A percentile compares a stretch with the other conserved stretches of the same genome.
These are phyloP conservation scores for Candida fluviatilis DNA, from an alignment of 805 yeast species.

Conservation along the genomic window DNA sequence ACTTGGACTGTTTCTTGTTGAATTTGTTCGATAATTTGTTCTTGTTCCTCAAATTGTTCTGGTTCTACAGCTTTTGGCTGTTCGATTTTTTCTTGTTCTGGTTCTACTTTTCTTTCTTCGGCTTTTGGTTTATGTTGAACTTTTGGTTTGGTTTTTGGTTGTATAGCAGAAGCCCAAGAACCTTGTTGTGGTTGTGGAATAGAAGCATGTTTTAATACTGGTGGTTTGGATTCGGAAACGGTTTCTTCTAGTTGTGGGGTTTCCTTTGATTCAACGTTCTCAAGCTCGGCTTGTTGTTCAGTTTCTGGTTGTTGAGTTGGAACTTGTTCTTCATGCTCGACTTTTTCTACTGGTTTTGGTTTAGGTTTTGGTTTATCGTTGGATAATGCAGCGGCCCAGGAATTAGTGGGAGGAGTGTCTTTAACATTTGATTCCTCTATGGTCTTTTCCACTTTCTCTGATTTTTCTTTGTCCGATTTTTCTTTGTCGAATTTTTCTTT, in stretches of 20 bases:
- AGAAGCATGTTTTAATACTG: constrained; percentile 34
- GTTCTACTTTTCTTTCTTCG: constrained; percentile 21
- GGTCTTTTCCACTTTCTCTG: background rate
- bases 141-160: constrained; percentile 46
- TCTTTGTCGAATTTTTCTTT: constrained; percentile 1
- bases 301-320: constrained; percentile 8
- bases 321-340: constrained; percentile 7
- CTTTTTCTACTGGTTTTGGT: constrained; percentile 17
- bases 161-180: constrained; percentile 71
- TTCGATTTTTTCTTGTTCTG: constrained; percentile 55
- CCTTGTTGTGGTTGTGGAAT: constrained; percentile 45
- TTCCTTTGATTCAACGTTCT: constrained; percentile 5
- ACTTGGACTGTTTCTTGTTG: constrained; percentile 21
- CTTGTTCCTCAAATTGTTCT: constrained; percentile 16
- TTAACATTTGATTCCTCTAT: background rate
- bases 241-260: constrained; percentile 4
- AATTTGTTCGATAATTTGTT: constrained; percentile 20
- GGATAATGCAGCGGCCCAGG: constrained; percentile 44
- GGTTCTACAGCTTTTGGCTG: constrained; percentile 2
- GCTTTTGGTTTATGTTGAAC: constrained; percentile 22
- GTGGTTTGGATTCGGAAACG: constrained; percentile 11
- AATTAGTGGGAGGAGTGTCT: constrained; percentile 19
- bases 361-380: constrained; percentile 32
- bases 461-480: constrained; percentile 1
- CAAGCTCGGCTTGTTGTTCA: constrained; percentile 13